phyloP scores from a whole-genome alignment of 163 green algal genomes.

The Chlamydomonas reinhardtii region DNA sequence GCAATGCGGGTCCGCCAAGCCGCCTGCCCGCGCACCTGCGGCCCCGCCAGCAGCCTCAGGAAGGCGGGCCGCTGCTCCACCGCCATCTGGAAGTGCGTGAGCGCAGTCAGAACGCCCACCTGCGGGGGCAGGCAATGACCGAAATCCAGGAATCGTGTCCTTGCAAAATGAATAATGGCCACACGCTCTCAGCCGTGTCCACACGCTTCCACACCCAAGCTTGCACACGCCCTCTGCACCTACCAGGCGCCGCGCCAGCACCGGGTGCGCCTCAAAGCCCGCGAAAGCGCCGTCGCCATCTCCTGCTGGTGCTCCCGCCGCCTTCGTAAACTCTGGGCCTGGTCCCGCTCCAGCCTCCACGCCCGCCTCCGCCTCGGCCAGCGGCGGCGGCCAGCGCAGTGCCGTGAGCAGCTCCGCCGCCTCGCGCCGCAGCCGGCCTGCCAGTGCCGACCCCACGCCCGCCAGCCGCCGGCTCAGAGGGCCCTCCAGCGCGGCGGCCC shows the following conservation, averaged over 20 bases:
- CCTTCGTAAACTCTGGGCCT: too few species aligned
- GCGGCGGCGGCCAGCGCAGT: conserved; percentile 25
- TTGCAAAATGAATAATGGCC: too few species aligned
- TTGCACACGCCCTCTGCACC: background rate
- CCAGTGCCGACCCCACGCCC: background rate
- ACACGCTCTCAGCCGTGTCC: too few species aligned
- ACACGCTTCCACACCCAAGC: too few species aligned
- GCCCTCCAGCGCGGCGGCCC: background rate
- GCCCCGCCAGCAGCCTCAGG: background rate
- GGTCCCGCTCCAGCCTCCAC: background rate
- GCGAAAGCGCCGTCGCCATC: background rate
- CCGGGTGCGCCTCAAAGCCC: conserved; percentile 16
- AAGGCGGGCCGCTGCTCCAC: conserved; percentile 37
- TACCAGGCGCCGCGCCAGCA: conserved; percentile 36
- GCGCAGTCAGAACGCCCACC: conserved; percentile 41
- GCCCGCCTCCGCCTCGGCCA: background rate
- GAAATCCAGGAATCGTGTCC: too few species aligned
- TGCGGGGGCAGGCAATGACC: background rate
- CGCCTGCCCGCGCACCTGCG: too few species aligned
- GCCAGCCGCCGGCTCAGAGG: background rate
- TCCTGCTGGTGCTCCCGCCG: too few species aligned
- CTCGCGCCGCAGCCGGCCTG: conserved; percentile 15
- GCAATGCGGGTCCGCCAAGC: too few species aligned
- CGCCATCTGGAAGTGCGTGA: conserved; percentile 45
- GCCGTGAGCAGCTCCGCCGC: conserved; percentile 15